phyloP scores from a whole-genome alignment of 2,329 filamentous ascomycete species.

The Plenodomus tracheiphilus region DNA sequence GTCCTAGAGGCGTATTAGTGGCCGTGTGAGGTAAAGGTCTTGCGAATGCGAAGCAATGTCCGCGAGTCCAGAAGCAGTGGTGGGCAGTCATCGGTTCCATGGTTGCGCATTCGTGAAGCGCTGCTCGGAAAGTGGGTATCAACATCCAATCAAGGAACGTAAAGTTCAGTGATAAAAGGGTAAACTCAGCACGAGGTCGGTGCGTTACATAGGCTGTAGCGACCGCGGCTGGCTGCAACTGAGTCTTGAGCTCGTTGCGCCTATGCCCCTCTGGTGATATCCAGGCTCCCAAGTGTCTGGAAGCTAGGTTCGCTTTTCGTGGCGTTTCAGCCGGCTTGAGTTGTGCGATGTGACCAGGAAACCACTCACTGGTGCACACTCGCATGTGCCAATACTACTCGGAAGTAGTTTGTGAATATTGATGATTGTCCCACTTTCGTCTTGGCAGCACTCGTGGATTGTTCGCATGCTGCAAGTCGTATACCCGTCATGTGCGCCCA shows the following conservation, averaged over 20 bases:
- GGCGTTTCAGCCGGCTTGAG: conserved; percentile 10
- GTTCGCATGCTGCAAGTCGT: conserved; percentile 39
- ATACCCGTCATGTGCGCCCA: conserved; percentile 37
- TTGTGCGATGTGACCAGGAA: conserved; percentile 16
- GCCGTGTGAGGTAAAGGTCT: conserved; percentile 41
- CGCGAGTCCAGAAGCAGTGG: conserved; percentile 27
- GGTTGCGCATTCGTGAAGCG: conserved; percentile 21
- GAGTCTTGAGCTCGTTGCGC: conserved; percentile 21
- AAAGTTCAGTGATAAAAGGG: conserved; percentile 17
- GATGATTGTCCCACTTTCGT: conserved; percentile 29
- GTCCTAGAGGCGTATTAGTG: conserved; percentile 84
- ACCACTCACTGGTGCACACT: conserved; percentile 15
- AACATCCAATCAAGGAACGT: conserved; percentile 20
- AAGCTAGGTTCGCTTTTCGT: conserved; percentile 15
- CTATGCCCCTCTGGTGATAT: conserved; percentile 15
- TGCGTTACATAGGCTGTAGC: conserved; percentile 10
- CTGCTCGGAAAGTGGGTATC: conserved; percentile 32
- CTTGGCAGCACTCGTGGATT: conserved; percentile 13
- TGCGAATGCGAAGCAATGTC: conserved; percentile 30
- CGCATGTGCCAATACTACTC: conserved; percentile 16
- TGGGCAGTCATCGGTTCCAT: conserved; percentile 29
- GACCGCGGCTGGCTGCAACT: conserved; percentile 14
- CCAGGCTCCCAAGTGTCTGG: conserved; percentile 12
- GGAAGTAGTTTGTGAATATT: conserved; percentile 16
- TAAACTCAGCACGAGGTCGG: conserved; percentile 10